phyloP scores from a whole-genome alignment of 768 basidiomycete genomes.

The Mycena leptocephala region DNA sequence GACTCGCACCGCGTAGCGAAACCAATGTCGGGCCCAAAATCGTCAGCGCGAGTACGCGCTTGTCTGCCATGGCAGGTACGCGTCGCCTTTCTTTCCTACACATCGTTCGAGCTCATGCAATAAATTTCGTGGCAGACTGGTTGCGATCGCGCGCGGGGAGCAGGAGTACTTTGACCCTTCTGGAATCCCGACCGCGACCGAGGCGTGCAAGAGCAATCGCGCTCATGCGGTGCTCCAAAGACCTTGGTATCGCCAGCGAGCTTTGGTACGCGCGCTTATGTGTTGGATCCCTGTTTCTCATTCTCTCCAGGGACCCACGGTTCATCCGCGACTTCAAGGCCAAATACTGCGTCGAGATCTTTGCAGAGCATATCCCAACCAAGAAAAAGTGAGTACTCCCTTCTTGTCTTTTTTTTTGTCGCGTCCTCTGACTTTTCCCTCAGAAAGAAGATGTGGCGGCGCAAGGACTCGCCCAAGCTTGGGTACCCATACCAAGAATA shows the following conservation, averaged over 20 bases:
- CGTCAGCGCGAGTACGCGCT: slow-evolving; percentile 96
- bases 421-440: not conserved
- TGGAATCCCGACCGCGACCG: slow-evolving; percentile 94
- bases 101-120: too few species aligned
- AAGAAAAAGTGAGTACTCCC: slow-evolving; percentile 89
- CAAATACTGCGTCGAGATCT: slow-evolving; percentile 88
- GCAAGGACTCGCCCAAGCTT: slow-evolving; percentile 89
- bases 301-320: slow-evolving; percentile 85
- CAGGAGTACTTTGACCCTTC: slow-evolving; percentile 96
- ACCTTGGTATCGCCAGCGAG: slow-evolving; percentile 95
- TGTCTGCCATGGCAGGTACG: slow-evolving; percentile 90
- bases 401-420: not conserved
- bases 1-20: slow-evolving; percentile 93
- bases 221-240: slow-evolving; percentile 97
- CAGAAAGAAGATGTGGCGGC: slow-evolving; percentile 94
- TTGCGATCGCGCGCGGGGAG: slow-evolving; percentile 93
- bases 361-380: slow-evolving; percentile 85
- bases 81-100: not conserved
- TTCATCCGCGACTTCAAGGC: slow-evolving; percentile 96
- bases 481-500: slow-evolving; percentile 92
- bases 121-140: slow-evolving; percentile 69
- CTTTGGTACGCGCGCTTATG: slow-evolving; percentile 77
- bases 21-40: slow-evolving; percentile 91
- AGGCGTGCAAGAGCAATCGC: slow-evolving; percentile 98
- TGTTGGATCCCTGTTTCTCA: not conserved